phyloP scores from a whole-genome alignment of 345 rosid species.

The Hevea brasiliensis region DNA sequence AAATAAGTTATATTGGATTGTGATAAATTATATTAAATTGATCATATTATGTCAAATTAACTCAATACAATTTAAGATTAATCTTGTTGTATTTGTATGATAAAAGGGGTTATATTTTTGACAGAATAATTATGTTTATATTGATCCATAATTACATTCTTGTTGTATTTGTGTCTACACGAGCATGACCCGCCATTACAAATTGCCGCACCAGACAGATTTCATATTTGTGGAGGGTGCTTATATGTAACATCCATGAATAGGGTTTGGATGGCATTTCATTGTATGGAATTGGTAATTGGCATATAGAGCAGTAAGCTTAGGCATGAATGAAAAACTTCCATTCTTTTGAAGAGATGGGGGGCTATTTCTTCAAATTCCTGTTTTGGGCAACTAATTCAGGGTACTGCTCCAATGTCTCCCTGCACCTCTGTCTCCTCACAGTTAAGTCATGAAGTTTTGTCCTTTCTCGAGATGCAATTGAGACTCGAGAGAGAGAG shows the following conservation, averaged over 20 bases:
- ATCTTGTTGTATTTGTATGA: too few species aligned
- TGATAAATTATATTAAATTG: too few species aligned
- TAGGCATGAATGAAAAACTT: conserved; percentile 15
- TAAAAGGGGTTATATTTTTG: too few species aligned
- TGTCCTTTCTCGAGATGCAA: conserved; percentile 22
- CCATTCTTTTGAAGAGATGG: conserved; percentile 7
- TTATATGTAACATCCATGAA: not conserved
- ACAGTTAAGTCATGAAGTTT: conserved; percentile 4
- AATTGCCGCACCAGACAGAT: too few species aligned
- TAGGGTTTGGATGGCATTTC: not conserved
- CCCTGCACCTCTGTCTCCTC: not conserved
- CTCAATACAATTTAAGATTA: too few species aligned
- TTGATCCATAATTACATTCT: too few species aligned
- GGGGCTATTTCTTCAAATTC: conserved; percentile 11
- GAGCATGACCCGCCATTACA: too few species aligned
- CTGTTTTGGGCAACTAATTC: conserved; percentile 14
- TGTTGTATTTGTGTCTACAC: too few species aligned
- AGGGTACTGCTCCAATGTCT: conserved; percentile 9
- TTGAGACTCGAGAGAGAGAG: not conserved
- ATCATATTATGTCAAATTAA: too few species aligned
- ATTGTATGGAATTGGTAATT: not conserved
- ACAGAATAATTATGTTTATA: too few species aligned
- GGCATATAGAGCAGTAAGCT: not conserved
- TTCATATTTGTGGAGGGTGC: too few species aligned
- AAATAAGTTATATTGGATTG: too few species aligned